Percentiles rank a stretch among this genome's conserved stretches.
phyloP scores from a whole-genome alignment of 352 stramenopile species.

The Phytopythium mirpurense region DNA sequence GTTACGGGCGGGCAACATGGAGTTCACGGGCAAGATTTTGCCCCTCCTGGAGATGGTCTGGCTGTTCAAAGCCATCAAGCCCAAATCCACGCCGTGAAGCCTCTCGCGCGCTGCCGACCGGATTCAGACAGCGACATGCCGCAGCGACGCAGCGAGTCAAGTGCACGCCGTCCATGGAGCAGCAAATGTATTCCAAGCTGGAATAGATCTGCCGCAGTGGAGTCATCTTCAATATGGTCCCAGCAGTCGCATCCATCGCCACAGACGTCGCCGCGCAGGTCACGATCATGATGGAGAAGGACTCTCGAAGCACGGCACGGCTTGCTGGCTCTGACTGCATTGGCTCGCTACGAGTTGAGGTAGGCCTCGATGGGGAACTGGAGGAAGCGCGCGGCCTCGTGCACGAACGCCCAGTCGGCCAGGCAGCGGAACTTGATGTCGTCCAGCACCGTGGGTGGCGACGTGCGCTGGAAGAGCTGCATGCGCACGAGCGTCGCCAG shows the following conservation, averaged over 20 bases:
- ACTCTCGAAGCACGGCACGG: too few relatives aligned
- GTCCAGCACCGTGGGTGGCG: conserved; percentile 57
- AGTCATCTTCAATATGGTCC: too few relatives aligned
- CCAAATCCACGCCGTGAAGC: conserved; percentile 59
- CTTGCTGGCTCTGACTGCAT: too few relatives aligned
- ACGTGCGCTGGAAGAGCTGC: conserved; percentile 73
- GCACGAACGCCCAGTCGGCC: conserved; percentile 61
- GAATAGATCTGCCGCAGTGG: too few relatives aligned
- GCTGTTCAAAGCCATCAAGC: conserved; percentile 89
- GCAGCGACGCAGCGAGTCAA: too few relatives aligned
- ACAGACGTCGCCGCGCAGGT: too few relatives aligned
- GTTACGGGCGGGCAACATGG: conserved; percentile 96
- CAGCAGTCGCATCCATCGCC: too few relatives aligned
- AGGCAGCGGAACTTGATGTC: conserved; percentile 78
- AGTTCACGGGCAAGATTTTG: conserved; percentile 94
- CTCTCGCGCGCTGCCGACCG: not conserved
- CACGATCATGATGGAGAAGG: too few relatives aligned
- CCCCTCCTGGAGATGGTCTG: conserved; percentile 93
- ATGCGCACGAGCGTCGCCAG: conserved; percentile 71
- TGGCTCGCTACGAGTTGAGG: conserved; percentile 32
- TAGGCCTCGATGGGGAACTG: conserved; percentile 61
- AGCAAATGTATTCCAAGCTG: too few relatives aligned
- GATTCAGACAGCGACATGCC: too few relatives aligned
- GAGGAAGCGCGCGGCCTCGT: conserved; percentile 43
- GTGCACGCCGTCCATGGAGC: too few relatives aligned